Conservation (phyloP, 2,329 filamentous ascomycete genomes). For the Apiospora marii region DNA sequence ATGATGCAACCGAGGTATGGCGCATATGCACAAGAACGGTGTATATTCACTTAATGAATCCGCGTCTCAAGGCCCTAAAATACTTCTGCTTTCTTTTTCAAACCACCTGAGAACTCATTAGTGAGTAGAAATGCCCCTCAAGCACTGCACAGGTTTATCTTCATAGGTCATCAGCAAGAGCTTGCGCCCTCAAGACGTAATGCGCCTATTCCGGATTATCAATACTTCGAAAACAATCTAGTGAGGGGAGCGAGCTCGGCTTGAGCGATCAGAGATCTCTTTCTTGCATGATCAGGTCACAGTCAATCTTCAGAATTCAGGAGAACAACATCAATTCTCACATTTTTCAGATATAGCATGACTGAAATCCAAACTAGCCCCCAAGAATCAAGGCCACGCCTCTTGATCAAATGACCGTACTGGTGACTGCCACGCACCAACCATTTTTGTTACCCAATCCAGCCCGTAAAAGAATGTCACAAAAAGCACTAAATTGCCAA, state of each 20-base stretch:
- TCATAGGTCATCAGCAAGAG: too few relatives aligned
- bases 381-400: neutral
- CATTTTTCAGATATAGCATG: neutral
- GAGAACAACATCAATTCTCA: neutral
- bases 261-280: neutral
- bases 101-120: neutral
- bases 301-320: neutral
- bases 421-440: neutral
- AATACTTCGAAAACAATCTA: too few relatives aligned
- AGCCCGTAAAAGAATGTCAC: neutral
- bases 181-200: too few relatives aligned
- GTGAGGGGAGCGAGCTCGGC: neutral
- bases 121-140: too few relatives aligned
- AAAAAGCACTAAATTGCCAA: neutral
- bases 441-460: neutral
- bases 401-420: neutral
- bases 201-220: neutral
- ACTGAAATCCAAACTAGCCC: neutral
- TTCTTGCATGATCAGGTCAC: neutral
- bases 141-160: too few relatives aligned
- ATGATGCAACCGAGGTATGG: slow-evolving; percentile 11
- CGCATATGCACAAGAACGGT: neutral
- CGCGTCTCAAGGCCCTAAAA: neutral
- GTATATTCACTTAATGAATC: neutral
- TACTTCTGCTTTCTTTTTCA: neutral